A percentile compares a stretch with the other conserved stretches of the same genome.
These are phyloP conservation scores for Rhodotorula paludigena DNA, from an alignment of 768 basidiomycete species.

Conservation along the genomic window DNA sequence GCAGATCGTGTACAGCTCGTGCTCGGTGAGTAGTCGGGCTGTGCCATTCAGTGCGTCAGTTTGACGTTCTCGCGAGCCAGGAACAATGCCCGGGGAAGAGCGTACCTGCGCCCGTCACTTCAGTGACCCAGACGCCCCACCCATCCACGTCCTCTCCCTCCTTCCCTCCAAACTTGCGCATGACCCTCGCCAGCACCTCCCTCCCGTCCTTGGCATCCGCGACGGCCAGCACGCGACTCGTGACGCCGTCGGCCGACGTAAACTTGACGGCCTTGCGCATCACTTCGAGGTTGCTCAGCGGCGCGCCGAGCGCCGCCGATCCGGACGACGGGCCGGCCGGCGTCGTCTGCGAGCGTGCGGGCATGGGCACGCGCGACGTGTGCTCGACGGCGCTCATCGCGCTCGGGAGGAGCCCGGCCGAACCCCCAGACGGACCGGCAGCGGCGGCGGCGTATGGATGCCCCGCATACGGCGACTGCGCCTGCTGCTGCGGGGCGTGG, in stretches of 20 bases:
- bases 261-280: constrained; percentile 84
- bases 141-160: constrained; percentile 32
- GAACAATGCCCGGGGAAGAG: background rate
- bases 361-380: background rate
- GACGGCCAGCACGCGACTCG: constrained; percentile 61
- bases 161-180: constrained; percentile 65
- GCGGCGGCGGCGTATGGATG: constrained; percentile 23
- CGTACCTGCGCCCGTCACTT: constrained; percentile 33
- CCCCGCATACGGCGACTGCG: constrained; percentile 22
- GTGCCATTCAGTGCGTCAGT: background rate
- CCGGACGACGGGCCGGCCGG: too few relatives aligned
- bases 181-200: constrained; percentile 79
- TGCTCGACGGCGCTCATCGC: background rate
- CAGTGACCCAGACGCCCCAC: constrained; percentile 39
- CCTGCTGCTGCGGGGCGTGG: too few relatives aligned
- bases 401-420: background rate
- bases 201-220: constrained; percentile 68
- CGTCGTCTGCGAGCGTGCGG: background rate
- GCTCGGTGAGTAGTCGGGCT: constrained; percentile 38
- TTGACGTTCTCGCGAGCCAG: background rate
- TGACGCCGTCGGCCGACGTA: constrained; percentile 71
- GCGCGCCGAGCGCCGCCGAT: background rate
- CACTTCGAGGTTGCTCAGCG: constrained; percentile 58
- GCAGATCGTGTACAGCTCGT: constrained; percentile 40
- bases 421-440: too few relatives aligned